phyloP scores from a whole-genome alignment of 257 asterid genomes.

The Salvia miltiorrhiza region DNA sequence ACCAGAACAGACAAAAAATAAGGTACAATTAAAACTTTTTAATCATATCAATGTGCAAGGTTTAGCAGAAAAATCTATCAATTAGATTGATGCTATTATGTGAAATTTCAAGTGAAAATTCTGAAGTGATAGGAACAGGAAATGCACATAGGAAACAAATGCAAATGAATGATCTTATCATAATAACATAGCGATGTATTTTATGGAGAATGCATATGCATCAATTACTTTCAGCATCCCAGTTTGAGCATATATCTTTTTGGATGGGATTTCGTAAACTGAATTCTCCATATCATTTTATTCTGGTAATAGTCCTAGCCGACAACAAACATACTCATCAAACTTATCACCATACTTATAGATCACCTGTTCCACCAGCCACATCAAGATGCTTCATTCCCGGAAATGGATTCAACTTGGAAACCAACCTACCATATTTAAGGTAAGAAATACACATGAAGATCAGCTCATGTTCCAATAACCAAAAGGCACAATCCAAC shows the following conservation, averaged over 20 bases:
- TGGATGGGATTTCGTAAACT: neutral
- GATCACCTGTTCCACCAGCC: constrained; percentile 96
- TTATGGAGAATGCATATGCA: neutral
- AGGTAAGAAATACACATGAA: neutral
- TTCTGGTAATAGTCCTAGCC: neutral
- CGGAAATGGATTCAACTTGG: constrained; percentile 85
- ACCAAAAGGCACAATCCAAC: neutral
- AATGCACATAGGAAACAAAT: neutral
- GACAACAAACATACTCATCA: constrained; percentile 6
- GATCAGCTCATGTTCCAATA: constrained; percentile 12
- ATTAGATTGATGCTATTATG: neutral
- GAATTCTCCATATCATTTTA: neutral
- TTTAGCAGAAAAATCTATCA: neutral
- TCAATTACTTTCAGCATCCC: neutral
- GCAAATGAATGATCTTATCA: neutral
- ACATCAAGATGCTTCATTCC: constrained; percentile 99
- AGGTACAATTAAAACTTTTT: neutral
- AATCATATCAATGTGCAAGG: constrained; percentile 7
- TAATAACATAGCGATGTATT: neutral
- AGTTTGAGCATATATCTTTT: neutral
- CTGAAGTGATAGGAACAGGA: neutral
- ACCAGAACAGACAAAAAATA: neutral
- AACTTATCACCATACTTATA: constrained; percentile 2
- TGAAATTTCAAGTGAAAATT: neutral
- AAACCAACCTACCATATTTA: constrained; percentile 53